Evolutionary conservation across 345 rosid genomes (phyloP), one percentile per base, ranked within the genome.

Genomic region (Nasturtium officinale): DNA sequence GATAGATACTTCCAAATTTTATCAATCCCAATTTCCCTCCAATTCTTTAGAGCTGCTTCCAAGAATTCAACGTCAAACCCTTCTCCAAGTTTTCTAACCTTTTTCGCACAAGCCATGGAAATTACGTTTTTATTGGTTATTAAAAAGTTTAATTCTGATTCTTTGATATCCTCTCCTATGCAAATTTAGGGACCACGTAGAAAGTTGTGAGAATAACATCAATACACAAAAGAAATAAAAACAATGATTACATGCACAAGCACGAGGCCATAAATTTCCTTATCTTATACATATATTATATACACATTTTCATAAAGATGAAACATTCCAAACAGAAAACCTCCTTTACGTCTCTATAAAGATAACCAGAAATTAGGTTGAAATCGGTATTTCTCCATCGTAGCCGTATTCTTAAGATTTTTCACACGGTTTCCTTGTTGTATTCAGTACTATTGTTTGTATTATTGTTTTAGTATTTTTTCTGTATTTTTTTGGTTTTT

Each of bases 191-290:
- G 67, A 28, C 73, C 78, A 51, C 26, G 45, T 13, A 13, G 53
- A 52, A 67, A 75, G 69, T 17, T 29, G 61, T 25, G 54, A 59
- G 72, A 58, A 75, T 68, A 33, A 52, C 68, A 43, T 68, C 68
- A 43, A 32, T 43, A 52, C 20, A 45, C 59, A 52, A 76, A 68
- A 63, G 45, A 76, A 43, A 33, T 32, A 20, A 18, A 69, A 76
- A 46, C 55, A 76, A 69, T 76, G 79, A 76, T 69, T 76, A 76
- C 75, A 76, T 69, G 75, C 71, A 76, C 61, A 76, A 76, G 71
- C 79, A 76, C 79, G 75, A 76, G 75, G 65, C 70, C 67, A 47
- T 43, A 63, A 35, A 35, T 55, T 69, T 76, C 57, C 75, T 61
- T 61, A 61, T 76, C 79, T 50, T 69, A 76, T 47, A 33, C 33